Evolutionary conservation across 176 grass and related monocot species (phyloP).

Genomic region (barley (Hordeum vulgare)): MorexV3_pseudomolecules_assembly NC_058520.1:466080666-466081165

Average conservation of each 20-base stretch:
- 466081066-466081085: neutral
- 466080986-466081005: neutral
- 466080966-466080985: neutral
- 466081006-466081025: neutral
- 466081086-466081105: neutral
- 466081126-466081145: neutral
- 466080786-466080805: neutral
- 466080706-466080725: constrained; percentile 78
- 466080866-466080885: neutral
- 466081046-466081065: neutral
- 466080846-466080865: neutral
- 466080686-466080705: constrained; percentile 56
- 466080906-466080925: constrained; percentile 9
- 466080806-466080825: neutral
- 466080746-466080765: constrained; percentile 85
- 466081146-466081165: neutral
- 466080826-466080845: neutral
- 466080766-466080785: constrained; percentile 63
- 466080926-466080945: neutral
- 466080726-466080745: constrained; percentile 64
- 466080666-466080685: constrained; percentile 20
- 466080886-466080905: neutral
- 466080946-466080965: neutral
- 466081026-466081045: neutral
- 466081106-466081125: neutral